These are phyloP conservation scores for Penicillium tannophilum DNA, from an alignment of 495 filamentous ascomycete genomes.

Conservation along the genomic window DNA sequence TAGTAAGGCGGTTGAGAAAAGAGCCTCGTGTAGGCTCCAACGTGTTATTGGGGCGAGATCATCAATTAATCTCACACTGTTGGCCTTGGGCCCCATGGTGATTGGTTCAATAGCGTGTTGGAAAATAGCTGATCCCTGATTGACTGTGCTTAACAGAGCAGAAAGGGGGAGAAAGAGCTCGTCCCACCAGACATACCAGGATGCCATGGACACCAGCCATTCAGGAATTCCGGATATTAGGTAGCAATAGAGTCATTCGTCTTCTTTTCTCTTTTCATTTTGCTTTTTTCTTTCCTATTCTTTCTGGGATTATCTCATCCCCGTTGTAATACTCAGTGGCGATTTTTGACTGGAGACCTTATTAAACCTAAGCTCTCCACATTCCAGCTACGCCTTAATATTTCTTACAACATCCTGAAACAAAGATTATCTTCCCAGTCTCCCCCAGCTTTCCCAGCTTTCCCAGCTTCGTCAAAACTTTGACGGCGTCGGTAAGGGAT, in stretches of 20 bases:
- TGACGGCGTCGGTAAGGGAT: conserved; percentile 20
- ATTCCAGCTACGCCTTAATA: background rate
- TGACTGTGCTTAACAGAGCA: background rate
- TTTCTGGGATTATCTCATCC: background rate
- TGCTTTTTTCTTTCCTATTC: background rate
- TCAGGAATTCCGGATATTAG: conserved; percentile 1
- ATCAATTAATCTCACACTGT: conserved; percentile 10
- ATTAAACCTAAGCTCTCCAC: background rate
- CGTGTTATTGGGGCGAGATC: conserved; percentile 5
- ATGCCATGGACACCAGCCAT: background rate
- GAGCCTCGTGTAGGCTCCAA: background rate
- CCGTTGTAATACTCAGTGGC: background rate
- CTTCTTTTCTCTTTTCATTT: background rate
- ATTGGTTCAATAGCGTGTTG: background rate
- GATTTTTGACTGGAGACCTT: background rate
- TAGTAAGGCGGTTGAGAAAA: background rate
- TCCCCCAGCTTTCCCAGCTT: background rate
- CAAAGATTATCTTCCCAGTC: background rate
- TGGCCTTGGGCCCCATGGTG: conserved; percentile 4
- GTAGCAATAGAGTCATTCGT: background rate
- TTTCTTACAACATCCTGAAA: background rate
- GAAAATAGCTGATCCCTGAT: background rate
- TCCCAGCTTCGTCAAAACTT: too few species aligned
- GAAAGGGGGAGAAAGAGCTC: conserved; percentile 1
- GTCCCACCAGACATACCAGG: conserved; percentile 1